Conservation (phyloP, 2,329 filamentous ascomycete species). For the Paraconiothyrium sp. region DNA sequence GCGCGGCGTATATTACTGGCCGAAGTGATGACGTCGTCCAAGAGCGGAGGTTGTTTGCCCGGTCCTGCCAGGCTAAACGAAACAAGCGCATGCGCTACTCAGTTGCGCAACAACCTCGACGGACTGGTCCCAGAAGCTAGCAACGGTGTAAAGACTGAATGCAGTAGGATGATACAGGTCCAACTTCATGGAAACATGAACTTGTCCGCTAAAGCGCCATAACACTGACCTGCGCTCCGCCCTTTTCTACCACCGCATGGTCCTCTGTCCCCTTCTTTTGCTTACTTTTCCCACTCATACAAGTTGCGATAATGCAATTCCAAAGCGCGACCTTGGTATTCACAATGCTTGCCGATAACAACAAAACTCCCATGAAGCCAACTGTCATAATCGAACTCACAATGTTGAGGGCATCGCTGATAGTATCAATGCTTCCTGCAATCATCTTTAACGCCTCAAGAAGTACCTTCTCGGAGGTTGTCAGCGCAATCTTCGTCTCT, state of each 20-base stretch:
- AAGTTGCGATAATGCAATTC: constrained; percentile 17
- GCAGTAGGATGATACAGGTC: not conserved
- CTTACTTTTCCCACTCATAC: constrained; percentile 15
- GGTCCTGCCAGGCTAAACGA: no score
- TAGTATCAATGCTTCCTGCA: not conserved
- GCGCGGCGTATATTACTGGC: no score
- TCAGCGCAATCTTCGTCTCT: constrained; percentile 15
- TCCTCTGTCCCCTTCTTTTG: not conserved
- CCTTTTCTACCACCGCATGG: not conserved
- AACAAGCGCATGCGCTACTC: no score
- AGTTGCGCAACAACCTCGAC: no score
- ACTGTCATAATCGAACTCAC: constrained; percentile 19
- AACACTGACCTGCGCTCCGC: not conserved
- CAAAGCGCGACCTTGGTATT: constrained; percentile 13
- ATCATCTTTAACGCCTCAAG: constrained; percentile 10
- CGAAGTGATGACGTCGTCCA: no score
- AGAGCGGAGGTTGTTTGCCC: no score
- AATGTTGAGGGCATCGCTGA: constrained; percentile 17
- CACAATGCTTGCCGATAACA: constrained; percentile 13
- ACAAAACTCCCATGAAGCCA: constrained; percentile 17
- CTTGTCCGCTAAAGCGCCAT: not conserved
- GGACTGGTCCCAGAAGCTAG: no score
- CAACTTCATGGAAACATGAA: not conserved
- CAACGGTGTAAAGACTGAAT: not conserved
- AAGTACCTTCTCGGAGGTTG: constrained; percentile 3